phyloP scores from a whole-genome alignment of 169 alveolate species.

The Plasmodium gallinaceum region DNA sequence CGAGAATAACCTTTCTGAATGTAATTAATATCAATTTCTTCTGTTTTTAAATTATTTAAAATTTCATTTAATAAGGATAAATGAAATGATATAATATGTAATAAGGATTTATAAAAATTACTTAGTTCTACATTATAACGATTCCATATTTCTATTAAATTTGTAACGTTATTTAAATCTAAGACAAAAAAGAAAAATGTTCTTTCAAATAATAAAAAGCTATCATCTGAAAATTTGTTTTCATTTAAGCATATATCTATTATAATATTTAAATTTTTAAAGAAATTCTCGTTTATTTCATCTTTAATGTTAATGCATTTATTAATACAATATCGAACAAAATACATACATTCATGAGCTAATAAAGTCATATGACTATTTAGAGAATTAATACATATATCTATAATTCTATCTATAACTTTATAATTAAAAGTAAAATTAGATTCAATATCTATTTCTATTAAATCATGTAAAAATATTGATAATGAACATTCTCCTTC shows the following conservation, averaged over 20 bases:
- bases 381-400: slow-evolving; percentile 59
- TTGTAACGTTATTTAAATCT: slow-evolving; percentile 28
- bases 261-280: slow-evolving; percentile 40
- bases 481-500: slow-evolving; percentile 62
- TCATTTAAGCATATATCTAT: slow-evolving; percentile 38
- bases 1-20: slow-evolving; percentile 43
- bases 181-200: slow-evolving; percentile 39
- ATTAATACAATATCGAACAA: slow-evolving; percentile 62
- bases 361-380: slow-evolving; percentile 26
- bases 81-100: slow-evolving; percentile 32
- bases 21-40: neutral
- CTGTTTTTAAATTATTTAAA: slow-evolving; percentile 18
- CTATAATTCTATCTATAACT: slow-evolving; percentile 39
- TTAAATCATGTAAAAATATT: slow-evolving; percentile 55
- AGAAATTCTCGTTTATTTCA: slow-evolving; percentile 32
- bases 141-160: slow-evolving; percentile 51
- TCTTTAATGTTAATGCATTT: slow-evolving; percentile 52
- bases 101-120: slow-evolving; percentile 17
- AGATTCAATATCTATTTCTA: slow-evolving; percentile 72
- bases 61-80: slow-evolving; percentile 19
- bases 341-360: slow-evolving; percentile 67
- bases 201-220: slow-evolving; percentile 40
- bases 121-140: slow-evolving; percentile 17
- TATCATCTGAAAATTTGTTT: slow-evolving; percentile 14
- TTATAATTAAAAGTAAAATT: slow-evolving; percentile 58